phyloP scores from a whole-genome alignment of 2,329 filamentous ascomycete species.

The Penicillium digitatum region DNA sequence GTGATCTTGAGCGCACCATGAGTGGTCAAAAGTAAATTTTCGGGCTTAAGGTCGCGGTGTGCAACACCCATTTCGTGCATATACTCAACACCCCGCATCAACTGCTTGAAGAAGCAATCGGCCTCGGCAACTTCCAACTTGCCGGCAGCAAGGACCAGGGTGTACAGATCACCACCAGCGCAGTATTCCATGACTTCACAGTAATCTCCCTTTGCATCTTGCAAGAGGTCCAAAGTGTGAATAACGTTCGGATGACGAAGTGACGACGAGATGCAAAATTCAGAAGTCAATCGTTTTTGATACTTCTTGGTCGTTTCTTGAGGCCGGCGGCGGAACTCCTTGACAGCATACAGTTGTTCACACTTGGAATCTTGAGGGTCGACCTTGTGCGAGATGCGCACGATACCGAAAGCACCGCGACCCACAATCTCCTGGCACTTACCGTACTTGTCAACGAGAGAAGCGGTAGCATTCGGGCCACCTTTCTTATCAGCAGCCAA shows the following conservation, averaged over 20 bases:
- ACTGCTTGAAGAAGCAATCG: constrained; percentile 97
- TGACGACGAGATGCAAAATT: constrained; percentile 97
- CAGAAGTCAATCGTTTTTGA: constrained; percentile 91
- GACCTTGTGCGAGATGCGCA: constrained; percentile 94
- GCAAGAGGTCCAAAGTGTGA: constrained; percentile 89
- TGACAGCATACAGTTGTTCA: constrained; percentile 94
- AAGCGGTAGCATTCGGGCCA: constrained; percentile 68
- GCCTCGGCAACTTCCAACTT: constrained; percentile 87
- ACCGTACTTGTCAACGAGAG: constrained; percentile 92
- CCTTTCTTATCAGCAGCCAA: constrained; percentile 70
- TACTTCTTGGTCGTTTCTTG: constrained; percentile 97
- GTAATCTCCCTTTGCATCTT: constrained; percentile 95
- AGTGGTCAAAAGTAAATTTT: constrained; percentile 90
- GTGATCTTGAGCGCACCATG: constrained; percentile 94
- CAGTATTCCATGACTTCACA: constrained; percentile 99
- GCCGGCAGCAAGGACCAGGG: constrained; percentile 80
- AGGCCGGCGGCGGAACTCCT: constrained; percentile 91
- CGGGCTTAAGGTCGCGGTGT: constrained; percentile 92
- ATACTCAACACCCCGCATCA: constrained; percentile 98
- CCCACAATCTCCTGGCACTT: constrained; percentile 98
- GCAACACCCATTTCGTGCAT: constrained; percentile 99
- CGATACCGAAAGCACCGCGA: constrained; percentile 93
- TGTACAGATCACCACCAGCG: constrained; percentile 92
- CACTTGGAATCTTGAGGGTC: constrained; percentile 69
- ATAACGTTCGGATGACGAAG: constrained; percentile 97